A percentile compares a stretch with the other conserved stretches of the same genome.
phyloP scores from a whole-genome alignment of 306 rosid genomes.

The Betula pendula region DNA sequence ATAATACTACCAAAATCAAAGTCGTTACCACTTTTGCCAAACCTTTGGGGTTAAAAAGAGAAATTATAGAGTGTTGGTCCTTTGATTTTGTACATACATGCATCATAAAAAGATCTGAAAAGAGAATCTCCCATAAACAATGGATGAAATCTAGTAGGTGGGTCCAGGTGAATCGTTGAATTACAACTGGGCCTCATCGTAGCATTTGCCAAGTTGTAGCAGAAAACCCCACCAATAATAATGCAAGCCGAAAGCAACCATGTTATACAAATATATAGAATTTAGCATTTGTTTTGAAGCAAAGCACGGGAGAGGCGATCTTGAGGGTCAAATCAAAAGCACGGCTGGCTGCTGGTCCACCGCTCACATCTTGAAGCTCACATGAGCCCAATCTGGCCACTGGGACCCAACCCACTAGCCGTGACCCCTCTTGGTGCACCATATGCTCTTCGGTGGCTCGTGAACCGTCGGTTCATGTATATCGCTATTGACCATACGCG shows the following conservation, averaged over 20 bases:
- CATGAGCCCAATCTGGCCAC: neutral
- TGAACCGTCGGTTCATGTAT: constrained; percentile 11
- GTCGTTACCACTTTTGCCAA: too few species aligned
- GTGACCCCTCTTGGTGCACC: constrained; percentile 20
- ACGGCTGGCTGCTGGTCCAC: constrained; percentile 25
- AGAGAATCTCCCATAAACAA: neutral
- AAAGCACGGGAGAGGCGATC: neutral
- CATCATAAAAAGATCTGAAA: neutral
- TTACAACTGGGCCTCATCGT: neutral
- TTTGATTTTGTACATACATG: neutral
- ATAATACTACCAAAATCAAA: too few species aligned
- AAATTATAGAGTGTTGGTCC: too few species aligned
- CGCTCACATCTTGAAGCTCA: constrained; percentile 5
- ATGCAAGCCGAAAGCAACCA: neutral
- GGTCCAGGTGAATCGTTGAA: neutral
- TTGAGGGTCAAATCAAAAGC: constrained; percentile 24
- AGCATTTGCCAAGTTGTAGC: neutral
- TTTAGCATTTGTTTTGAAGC: neutral
- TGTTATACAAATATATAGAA: neutral
- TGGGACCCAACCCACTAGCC: constrained; percentile 25
- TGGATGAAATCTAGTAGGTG: neutral
- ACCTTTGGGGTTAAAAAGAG: too few species aligned
- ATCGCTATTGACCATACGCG: neutral
- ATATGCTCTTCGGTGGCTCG: neutral
- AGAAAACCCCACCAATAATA: neutral